These are phyloP conservation scores for Trametes hirsuta DNA, from an alignment of 1,284 basidiomycete genomes.

Conservation along the genomic window DNA sequence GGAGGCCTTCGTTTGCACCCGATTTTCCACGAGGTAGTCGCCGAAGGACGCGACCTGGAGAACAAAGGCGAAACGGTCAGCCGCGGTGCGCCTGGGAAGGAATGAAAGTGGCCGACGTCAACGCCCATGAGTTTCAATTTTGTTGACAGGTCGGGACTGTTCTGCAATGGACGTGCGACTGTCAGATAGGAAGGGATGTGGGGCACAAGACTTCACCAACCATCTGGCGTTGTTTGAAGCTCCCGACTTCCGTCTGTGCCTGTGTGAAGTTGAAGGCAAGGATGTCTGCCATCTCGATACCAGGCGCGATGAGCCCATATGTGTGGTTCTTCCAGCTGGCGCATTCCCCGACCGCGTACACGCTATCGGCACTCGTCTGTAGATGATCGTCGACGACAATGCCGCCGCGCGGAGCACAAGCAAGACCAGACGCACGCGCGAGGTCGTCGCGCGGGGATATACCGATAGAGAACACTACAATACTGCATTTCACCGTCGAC, in stretches of 20 bases:
- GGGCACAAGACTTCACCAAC: conserved; percentile 18
- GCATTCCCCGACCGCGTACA: conserved; percentile 81
- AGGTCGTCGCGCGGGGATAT: conserved; percentile 76
- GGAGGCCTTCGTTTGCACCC: conserved; percentile 11
- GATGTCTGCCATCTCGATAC: conserved; percentile 78
- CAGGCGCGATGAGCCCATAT: conserved; percentile 74
- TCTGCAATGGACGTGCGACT: conserved; percentile 31
- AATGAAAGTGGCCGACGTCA: conserved; percentile 46
- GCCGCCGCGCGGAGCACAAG: conserved; percentile 49
- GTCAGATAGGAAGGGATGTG: not conserved
- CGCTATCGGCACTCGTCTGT: conserved; percentile 56
- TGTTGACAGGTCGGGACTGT: conserved; percentile 62
- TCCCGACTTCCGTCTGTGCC: conserved; percentile 45
- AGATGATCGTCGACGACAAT: conserved; percentile 64
- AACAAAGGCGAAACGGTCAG: not conserved
- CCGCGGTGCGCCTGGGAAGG: not conserved
- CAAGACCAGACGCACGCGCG: conserved; percentile 54
- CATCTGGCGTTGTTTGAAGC: conserved; percentile 56
- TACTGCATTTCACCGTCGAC: conserved; percentile 44
- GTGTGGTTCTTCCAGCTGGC: conserved; percentile 70
- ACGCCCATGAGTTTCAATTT: conserved; percentile 77
- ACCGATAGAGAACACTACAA: conserved; percentile 70
- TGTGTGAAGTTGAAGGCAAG: conserved; percentile 75
- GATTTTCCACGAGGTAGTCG: conserved; percentile 73
- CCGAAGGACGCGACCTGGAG: conserved; percentile 69